Evolutionary conservation across 2,329 filamentous ascomycete genomes (phyloP).

Genomic region (Colletotrichum musae): DNA sequence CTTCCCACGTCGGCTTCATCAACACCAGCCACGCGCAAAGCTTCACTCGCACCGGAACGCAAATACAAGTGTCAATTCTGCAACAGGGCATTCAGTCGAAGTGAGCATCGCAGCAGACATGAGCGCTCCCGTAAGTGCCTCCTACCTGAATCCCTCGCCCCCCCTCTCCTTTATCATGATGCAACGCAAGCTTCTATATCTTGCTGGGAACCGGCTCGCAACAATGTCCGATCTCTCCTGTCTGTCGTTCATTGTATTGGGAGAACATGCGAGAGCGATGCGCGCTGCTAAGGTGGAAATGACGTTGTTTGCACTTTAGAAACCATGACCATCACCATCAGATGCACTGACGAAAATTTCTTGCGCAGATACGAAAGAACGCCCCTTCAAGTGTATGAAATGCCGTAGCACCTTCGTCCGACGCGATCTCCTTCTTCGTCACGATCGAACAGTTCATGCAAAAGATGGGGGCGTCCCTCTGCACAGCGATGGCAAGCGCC

Average conservation of each 20-base stretch:
- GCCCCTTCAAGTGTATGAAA: slow-evolving; percentile 98
- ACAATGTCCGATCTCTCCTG: slow-evolving; percentile 23
- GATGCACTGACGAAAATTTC: slow-evolving; percentile 46
- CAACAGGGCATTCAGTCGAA: slow-evolving; percentile 96
- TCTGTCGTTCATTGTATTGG: not conserved
- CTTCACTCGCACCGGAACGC: slow-evolving; percentile 86
- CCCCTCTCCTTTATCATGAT: slow-evolving; percentile 29
- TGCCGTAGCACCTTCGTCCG: slow-evolving; percentile 98
- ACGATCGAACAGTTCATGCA: slow-evolving; percentile 98
- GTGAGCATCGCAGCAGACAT: slow-evolving; percentile 96
- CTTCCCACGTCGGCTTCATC: slow-evolving; percentile 75
- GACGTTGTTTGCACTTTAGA: no score
- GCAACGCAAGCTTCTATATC: slow-evolving; percentile 23
- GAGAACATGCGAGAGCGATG: no score
- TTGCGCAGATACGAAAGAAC: slow-evolving; percentile 91
- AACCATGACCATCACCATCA: not conserved
- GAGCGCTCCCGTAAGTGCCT: slow-evolving; percentile 93
- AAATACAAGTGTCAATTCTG: slow-evolving; percentile 99
- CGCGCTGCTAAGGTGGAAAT: no score
- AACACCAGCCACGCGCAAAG: slow-evolving; percentile 81
- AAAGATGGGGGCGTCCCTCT: slow-evolving; percentile 96
- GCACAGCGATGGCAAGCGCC: slow-evolving; percentile 93
- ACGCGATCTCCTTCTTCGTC: slow-evolving; percentile 93
- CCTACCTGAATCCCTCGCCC: slow-evolving; percentile 29
- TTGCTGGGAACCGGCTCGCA: slow-evolving; percentile 29